Base-by-base conservation (phyloP, 495 filamentous ascomycete genomes). In the Corynascus novoguineensis region DNA sequence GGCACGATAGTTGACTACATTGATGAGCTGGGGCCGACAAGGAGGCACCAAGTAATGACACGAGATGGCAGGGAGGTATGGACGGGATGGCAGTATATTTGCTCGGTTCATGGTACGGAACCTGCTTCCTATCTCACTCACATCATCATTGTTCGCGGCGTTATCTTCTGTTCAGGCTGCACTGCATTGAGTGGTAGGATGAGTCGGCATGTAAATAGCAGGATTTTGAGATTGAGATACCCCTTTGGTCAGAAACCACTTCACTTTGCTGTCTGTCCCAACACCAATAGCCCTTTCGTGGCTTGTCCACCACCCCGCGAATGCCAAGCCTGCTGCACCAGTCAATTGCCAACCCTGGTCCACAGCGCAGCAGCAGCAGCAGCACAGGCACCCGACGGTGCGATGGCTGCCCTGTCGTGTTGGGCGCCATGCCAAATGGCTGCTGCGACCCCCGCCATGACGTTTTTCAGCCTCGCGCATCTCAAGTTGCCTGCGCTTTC, bases 381-480 rank as follows among this genome's bases (percentile, higher is more conserved):
- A n/a, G n/a, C n/a, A n/a, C n/a, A n/a, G n/a, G n/a, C n/a, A n/a
- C n/a, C n/a, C n/a, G n/a, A n/a, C n/a, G n/a, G n/a, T n/a, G n/a
- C n/a, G n/a, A n/a, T n/a, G n/a, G n/a, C n/a, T 3, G 24, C 1
- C 44, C 24, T 19, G 34, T 24, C 34, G 10, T 19, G 21, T 34
- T 34, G 12, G 8, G 6, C 15, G 27, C 45, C 45, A 17, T n/a
- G 17, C 29, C 24, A 24, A 14, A 21, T 9, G 11, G n/a, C 28
- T 24, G 31, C 50, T 37, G 49, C 49, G 22, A 44, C 37, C 37
- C 37, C 37, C 46, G 42, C 44, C 21, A 58, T 67, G 62, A 60
- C 60, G 60, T 66, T 63, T 55, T 60, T 57, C 58, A 61, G 58
- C 56, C 45, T 59, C 37, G 59, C 51, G 34, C 48, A 29, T 28